Conservation (phyloP, 352 stramenopile genomes). For the Phytophthora tubulina region DNA sequence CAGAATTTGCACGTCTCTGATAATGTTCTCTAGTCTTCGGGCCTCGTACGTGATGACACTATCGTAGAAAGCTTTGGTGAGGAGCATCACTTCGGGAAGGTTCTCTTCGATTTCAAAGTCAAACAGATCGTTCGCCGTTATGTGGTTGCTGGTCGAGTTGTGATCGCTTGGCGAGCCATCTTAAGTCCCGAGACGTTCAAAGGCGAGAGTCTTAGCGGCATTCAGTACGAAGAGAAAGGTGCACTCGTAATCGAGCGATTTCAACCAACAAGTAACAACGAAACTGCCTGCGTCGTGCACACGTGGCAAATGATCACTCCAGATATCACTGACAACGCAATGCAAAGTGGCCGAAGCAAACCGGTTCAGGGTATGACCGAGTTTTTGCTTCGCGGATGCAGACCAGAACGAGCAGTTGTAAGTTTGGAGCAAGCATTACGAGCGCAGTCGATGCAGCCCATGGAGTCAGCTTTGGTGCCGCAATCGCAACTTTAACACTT, state of each 20-base stretch:
- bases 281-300: conserved; percentile 39
- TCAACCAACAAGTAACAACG: conserved; percentile 1
- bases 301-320: conserved; percentile 54
- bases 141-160: conserved; percentile 38
- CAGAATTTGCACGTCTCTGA: background rate
- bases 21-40: background rate
- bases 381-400: conserved; percentile 39
- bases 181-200: conserved; percentile 58
- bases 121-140: conserved; percentile 58
- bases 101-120: conserved; percentile 51
- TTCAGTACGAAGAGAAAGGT: conserved; percentile 61
- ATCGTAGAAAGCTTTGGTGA: conserved; percentile 66
- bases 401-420: conserved; percentile 38
- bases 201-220: conserved; percentile 41
- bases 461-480: background rate
- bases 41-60: conserved; percentile 47
- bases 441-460: conserved; percentile 13
- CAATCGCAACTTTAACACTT: background rate
- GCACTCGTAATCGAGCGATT: conserved; percentile 58
- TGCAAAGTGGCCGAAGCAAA: conserved; percentile 9
- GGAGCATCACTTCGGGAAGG: conserved; percentile 49
- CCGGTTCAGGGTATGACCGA: conserved; percentile 43
- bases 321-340: conserved; percentile 16
- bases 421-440: conserved; percentile 49
- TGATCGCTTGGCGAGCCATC: conserved; percentile 55